phyloP scores from a whole-genome alignment of 495 filamentous ascomycete species.

The Paragyromitra xinjiangensis region DNA sequence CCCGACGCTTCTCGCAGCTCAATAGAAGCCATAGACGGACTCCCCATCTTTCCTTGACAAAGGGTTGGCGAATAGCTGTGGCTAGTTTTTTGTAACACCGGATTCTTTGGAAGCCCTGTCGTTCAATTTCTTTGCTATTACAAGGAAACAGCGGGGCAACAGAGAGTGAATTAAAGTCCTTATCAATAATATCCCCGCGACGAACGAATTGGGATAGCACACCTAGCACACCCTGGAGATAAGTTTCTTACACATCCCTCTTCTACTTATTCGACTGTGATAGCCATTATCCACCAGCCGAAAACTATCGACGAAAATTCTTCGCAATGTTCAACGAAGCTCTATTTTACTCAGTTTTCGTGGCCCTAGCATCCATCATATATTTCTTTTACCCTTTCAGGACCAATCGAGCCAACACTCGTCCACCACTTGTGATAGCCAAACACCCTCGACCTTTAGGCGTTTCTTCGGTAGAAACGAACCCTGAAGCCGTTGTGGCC shows the following conservation, averaged over 20 bases:
- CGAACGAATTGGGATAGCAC: neutral
- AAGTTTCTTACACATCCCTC: neutral
- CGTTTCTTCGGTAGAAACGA: neutral
- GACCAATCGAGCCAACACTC: neutral
- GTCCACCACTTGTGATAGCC: neutral
- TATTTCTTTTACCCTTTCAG: constrained; percentile 4
- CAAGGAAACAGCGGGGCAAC: neutral
- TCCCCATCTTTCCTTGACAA: neutral
- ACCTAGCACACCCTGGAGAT: neutral
- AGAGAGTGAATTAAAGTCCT: neutral
- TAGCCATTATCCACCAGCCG: neutral
- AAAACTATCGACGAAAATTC: neutral
- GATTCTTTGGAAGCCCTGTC: neutral
- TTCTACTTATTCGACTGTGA: neutral
- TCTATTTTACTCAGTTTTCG: constrained; percentile 7
- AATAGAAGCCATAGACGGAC: neutral
- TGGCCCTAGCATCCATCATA: constrained; percentile 8
- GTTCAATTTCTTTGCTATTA: neutral
- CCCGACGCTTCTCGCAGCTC: neutral
- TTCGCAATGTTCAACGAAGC: constrained; percentile 25
- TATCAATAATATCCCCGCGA: neutral
- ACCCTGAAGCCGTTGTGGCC: too few species aligned
- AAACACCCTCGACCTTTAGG: neutral
- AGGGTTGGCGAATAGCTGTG: neutral
- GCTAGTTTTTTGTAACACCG: neutral